phyloP scores from a whole-genome alignment of 768 basidiomycete genomes.

The Chalciporus piperatus region DNA sequence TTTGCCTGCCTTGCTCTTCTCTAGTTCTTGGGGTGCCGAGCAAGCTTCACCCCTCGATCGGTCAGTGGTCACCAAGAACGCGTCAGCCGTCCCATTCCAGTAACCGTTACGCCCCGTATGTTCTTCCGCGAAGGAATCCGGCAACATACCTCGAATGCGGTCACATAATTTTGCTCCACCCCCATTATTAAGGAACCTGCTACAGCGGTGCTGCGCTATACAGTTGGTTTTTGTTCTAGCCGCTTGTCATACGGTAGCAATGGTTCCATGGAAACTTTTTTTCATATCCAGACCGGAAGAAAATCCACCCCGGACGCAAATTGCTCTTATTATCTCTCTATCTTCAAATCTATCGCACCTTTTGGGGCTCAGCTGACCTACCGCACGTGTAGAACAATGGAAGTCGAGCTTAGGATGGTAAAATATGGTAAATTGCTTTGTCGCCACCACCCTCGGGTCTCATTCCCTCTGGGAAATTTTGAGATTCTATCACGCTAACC shows the following conservation, averaged over 20 bases:
- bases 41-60: conserved; percentile 15
- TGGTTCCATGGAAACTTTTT: conserved; percentile 29
- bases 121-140: conserved; percentile 25
- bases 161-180: conserved; percentile 22
- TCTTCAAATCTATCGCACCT: conserved; percentile 18
- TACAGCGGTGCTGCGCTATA: conserved; percentile 9
- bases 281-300: conserved; percentile 26
- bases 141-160: conserved; percentile 25
- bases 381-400: conserved; percentile 32
- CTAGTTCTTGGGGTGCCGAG: conserved; percentile 22
- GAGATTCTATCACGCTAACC: conserved; percentile 19
- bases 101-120: conserved; percentile 26
- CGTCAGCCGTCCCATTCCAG: conserved; percentile 19
- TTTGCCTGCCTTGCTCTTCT: conserved; percentile 28
- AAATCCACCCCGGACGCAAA: conserved; percentile 25
- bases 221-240: conserved; percentile 24
- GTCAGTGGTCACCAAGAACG: conserved; percentile 9
- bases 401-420: conserved; percentile 24
- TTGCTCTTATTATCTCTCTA: conserved; percentile 16
- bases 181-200: conserved; percentile 31
- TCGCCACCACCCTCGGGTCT: conserved; percentile 12
- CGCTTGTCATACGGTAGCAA: conserved; percentile 20
- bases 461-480: conserved; percentile 20
- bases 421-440: conserved; percentile 24
- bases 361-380: conserved; percentile 25